Evolutionary conservation across 257 asterid genomes (phyloP).

Genomic region (Penstemon davidsonii): DNA sequence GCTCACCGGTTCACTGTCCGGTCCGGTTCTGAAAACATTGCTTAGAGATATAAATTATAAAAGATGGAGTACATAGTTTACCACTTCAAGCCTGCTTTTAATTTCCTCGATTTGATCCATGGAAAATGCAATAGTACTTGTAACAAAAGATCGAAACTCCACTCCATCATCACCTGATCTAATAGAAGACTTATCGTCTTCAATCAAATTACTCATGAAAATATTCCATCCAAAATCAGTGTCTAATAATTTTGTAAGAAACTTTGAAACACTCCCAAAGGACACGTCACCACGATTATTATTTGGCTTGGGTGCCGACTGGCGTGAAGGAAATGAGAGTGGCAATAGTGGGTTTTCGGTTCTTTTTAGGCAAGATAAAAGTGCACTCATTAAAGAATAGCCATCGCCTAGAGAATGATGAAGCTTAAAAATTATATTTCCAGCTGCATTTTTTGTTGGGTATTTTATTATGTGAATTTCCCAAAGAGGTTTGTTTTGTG

Average conservation of each 20-base stretch:
- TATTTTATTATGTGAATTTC: slow-evolving; percentile 50
- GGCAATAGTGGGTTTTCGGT: slow-evolving; percentile 46
- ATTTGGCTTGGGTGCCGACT: background rate
- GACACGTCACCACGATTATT: too few relatives aligned
- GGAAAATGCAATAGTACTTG: slow-evolving; percentile 11
- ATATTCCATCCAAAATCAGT: slow-evolving; percentile 32
- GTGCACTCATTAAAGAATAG: slow-evolving; percentile 60
- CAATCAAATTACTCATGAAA: slow-evolving; percentile 20
- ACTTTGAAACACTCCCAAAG: background rate
- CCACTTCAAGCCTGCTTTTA: slow-evolving; percentile 29
- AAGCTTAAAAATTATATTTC: slow-evolving; percentile 41
- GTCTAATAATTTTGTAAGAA: background rate
- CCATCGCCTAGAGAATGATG: slow-evolving; percentile 59
- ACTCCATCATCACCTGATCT: slow-evolving; percentile 26
- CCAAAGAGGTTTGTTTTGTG: slow-evolving; percentile 42
- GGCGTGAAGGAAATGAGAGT: slow-evolving; percentile 37
- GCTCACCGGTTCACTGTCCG: too few relatives aligned
- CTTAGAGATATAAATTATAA: too few relatives aligned
- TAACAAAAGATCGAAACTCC: slow-evolving; percentile 24
- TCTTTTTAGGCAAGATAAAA: slow-evolving; percentile 50
- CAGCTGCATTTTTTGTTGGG: slow-evolving; percentile 44
- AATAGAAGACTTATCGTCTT: slow-evolving; percentile 32
- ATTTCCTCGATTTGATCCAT: slow-evolving; percentile 33
- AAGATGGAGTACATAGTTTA: background rate
- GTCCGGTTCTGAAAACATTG: too few relatives aligned